Conservation (phyloP, 768 basidiomycete genomes). For the Termitomyces sp. region DNA sequence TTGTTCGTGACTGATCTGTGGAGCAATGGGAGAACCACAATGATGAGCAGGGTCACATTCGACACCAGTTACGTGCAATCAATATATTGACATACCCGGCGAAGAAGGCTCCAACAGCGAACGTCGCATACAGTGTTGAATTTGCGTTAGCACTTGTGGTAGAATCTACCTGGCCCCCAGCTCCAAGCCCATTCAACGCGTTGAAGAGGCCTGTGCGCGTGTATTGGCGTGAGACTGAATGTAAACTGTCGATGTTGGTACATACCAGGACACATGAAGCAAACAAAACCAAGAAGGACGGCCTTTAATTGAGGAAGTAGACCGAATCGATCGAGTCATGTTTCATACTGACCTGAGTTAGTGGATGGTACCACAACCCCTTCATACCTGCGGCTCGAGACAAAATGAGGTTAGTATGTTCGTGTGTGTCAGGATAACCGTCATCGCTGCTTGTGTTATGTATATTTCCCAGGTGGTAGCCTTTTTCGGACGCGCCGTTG, state of each 20-base stretch:
- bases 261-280: slow-evolving; percentile 40
- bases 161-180: slow-evolving; percentile 50
- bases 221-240: neutral
- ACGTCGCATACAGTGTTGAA: slow-evolving; percentile 52
- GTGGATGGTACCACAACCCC: slow-evolving; percentile 47
- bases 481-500: slow-evolving; percentile 14
- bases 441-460: slow-evolving; percentile 18
- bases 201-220: slow-evolving; percentile 52
- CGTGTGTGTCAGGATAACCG: slow-evolving; percentile 15
- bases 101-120: slow-evolving; percentile 59
- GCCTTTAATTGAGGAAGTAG: slow-evolving; percentile 20
- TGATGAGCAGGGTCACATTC: neutral
- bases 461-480: slow-evolving; percentile 6
- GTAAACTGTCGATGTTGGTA: slow-evolving; percentile 17
- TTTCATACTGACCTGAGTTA: slow-evolving; percentile 35
- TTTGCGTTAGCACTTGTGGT: slow-evolving; percentile 52
- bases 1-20: slow-evolving; percentile 72
- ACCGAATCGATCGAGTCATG: neutral
- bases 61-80: neutral
- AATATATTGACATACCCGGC: slow-evolving; percentile 42
- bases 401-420: slow-evolving; percentile 4
- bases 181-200: slow-evolving; percentile 58
- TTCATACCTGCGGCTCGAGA: slow-evolving; percentile 33
- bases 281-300: slow-evolving; percentile 52
- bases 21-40: neutral